These are phyloP conservation scores for Suaeda aralocaspica DNA, from an alignment of 148 eudicot genomes.

Conservation along the genomic window DNA sequence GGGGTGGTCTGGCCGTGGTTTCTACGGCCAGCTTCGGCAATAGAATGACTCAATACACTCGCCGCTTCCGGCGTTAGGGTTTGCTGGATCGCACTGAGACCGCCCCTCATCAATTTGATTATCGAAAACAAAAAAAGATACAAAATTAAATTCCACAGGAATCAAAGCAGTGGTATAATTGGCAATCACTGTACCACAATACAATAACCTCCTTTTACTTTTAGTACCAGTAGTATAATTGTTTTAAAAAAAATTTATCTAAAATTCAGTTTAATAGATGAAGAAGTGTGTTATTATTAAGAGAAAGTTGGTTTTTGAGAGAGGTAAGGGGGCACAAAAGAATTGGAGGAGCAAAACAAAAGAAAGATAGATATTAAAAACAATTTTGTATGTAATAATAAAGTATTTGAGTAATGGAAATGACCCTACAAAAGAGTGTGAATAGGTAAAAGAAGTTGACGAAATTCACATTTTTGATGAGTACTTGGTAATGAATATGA, in stretches of 20 bases:
- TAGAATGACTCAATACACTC: constrained; percentile 59
- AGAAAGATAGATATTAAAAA: not conserved
- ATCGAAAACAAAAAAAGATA: not conserved
- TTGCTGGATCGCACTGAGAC: constrained; percentile 83
- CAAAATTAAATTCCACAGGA: no score
- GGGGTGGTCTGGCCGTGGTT: constrained; percentile 96
- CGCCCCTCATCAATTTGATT: constrained; percentile 57
- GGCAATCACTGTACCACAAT: no score
- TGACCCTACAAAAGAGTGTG: constrained; percentile 31
- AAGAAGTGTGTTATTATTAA: not conserved
- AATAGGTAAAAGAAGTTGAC: constrained; percentile 21
- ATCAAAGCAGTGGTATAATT: no score
- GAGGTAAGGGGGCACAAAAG: constrained; percentile 3
- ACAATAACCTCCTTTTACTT: no score
- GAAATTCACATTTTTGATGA: constrained; percentile 28
- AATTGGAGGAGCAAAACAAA: not conserved
- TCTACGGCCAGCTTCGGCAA: constrained; percentile 75
- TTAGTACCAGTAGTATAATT: no score
- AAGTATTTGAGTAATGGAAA: not conserved
- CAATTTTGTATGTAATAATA: no score
- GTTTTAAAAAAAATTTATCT: not conserved
- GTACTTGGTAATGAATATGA: not conserved
- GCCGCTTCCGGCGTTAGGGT: constrained; percentile 90
- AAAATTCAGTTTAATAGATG: not conserved
- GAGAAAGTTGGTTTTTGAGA: constrained; percentile 16